Percentiles rank a stretch among this genome's conserved stretches.
These are phyloP conservation scores for Solanum lycopersicoides DNA, from an alignment of 257 asterid species.

Conservation along the genomic window DNA sequence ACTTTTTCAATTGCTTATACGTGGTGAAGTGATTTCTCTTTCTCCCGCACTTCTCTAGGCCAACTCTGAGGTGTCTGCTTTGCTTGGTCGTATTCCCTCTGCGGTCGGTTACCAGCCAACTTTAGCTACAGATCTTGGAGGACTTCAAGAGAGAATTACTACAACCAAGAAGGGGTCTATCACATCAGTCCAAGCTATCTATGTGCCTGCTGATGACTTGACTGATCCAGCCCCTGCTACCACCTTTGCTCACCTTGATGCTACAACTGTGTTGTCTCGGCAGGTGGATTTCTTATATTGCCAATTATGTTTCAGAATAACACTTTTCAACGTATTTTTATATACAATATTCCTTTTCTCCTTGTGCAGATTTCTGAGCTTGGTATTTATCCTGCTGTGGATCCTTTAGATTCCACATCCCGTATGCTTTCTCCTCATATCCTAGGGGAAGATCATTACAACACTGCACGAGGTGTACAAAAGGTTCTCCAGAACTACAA, in stretches of 20 bases:
- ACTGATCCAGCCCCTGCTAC: constrained; percentile 23
- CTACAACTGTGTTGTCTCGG: constrained; percentile 48
- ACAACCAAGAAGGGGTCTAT: constrained; percentile 53
- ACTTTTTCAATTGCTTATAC: not conserved
- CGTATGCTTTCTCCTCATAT: constrained; percentile 23
- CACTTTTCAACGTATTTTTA: not conserved
- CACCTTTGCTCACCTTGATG: constrained; percentile 24
- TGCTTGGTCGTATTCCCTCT: constrained; percentile 98
- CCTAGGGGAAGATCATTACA: constrained; percentile 43
- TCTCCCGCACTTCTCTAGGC: constrained; percentile 35
- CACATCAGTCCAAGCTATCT: constrained; percentile 21
- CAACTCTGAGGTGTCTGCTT: constrained; percentile 97
- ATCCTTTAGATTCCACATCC: constrained; percentile 18
- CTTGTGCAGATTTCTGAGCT: constrained; percentile 79
- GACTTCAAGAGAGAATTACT: constrained; percentile 95
- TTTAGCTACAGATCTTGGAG: constrained; percentile 97
- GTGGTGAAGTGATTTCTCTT: not conserved
- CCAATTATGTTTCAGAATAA: not conserved
- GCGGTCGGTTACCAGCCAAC: constrained; percentile 99
- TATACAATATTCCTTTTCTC: not conserved
- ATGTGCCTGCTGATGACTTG: constrained; percentile 23
- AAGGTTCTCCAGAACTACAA: constrained; percentile 92
- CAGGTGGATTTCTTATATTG: constrained; percentile 24
- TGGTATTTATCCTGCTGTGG: constrained; percentile 98
- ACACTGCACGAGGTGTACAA: constrained; percentile 26